Percentiles rank a stretch among this genome's conserved stretches.
Conservation (phyloP, 2,329 filamentous ascomycete genomes). For the Chaetomiaceae sp. region DNA sequence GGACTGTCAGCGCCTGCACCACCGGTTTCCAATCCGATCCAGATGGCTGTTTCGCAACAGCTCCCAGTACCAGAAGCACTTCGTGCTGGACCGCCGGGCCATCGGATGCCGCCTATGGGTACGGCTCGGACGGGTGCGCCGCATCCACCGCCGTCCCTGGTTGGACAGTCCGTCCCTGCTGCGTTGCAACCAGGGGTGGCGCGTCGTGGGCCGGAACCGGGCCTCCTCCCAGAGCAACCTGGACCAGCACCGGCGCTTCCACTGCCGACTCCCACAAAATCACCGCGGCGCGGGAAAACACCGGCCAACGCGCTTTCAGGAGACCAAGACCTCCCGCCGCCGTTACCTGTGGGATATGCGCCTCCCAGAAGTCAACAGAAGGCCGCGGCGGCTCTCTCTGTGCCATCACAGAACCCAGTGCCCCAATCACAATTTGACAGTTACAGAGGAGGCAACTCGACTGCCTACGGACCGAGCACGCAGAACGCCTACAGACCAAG, state of each 20-base stretch:
- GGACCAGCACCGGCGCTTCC: constrained; percentile 7
- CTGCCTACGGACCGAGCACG: constrained; percentile 4
- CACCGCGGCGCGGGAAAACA: background rate
- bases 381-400: background rate
- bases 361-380: background rate
- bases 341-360: background rate
- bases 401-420: background rate
- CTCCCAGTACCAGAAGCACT: too few species aligned
- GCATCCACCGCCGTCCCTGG: background rate
- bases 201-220: background rate
- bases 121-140: too few species aligned
- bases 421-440: background rate
- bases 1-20: background rate
- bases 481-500: constrained; percentile 3
- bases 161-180: background rate
- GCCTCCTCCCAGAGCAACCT: constrained; percentile 2
- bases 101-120: too few species aligned
- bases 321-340: background rate
- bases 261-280: constrained; percentile 3
- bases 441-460: background rate
- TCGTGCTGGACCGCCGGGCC: too few species aligned
- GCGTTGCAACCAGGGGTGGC: background rate
- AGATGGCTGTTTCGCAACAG: too few species aligned
- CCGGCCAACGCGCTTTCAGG: background rate
- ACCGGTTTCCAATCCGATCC: too few species aligned